These are phyloP conservation scores for Pseudogymnoascus verrucosus DNA, from an alignment of 2,329 filamentous ascomycete genomes.

Conservation along the genomic window DNA sequence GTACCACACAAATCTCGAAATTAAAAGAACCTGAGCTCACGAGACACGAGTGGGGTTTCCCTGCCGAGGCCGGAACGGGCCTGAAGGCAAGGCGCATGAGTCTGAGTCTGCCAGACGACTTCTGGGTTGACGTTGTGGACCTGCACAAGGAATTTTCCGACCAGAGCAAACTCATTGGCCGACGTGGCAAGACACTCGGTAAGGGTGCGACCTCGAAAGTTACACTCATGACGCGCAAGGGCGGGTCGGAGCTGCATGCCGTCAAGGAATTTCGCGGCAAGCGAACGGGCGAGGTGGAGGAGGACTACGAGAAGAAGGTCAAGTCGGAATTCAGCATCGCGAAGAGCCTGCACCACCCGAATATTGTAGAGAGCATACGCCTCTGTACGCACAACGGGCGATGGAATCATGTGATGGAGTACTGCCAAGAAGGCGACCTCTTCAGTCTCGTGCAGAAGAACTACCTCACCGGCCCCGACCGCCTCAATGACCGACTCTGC, in stretches of 20 bases:
- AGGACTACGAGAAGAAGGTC: slow-evolving; percentile 80
- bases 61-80: slow-evolving; percentile 63
- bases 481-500: slow-evolving; percentile 64
- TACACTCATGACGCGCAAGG: slow-evolving; percentile 68
- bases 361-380: slow-evolving; percentile 73
- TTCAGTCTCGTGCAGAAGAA: slow-evolving; percentile 66
- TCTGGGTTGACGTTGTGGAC: slow-evolving; percentile 62
- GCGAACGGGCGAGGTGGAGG: slow-evolving; percentile 57
- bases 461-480: slow-evolving; percentile 57
- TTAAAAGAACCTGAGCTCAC: slow-evolving; percentile 26
- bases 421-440: slow-evolving; percentile 74
- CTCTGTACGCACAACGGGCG: slow-evolving; percentile 66
- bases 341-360: slow-evolving; percentile 77
- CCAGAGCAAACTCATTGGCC: slow-evolving; percentile 60
- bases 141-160: slow-evolving; percentile 64
- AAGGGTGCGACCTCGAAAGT: slow-evolving; percentile 80
- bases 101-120: slow-evolving; percentile 64
- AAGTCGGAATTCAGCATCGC: slow-evolving; percentile 86
- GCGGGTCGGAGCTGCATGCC: slow-evolving; percentile 61
- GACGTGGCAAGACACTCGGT: slow-evolving; percentile 67
- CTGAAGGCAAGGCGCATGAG: slow-evolving; percentile 74
- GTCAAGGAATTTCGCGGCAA: slow-evolving; percentile 82
- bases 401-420: slow-evolving; percentile 93
- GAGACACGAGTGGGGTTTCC: slow-evolving; percentile 48
- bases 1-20: slow-evolving; percentile 10